Conservation (phyloP, 2,329 filamentous ascomycete species). For the Gaeumannomyces sp. region DNA sequence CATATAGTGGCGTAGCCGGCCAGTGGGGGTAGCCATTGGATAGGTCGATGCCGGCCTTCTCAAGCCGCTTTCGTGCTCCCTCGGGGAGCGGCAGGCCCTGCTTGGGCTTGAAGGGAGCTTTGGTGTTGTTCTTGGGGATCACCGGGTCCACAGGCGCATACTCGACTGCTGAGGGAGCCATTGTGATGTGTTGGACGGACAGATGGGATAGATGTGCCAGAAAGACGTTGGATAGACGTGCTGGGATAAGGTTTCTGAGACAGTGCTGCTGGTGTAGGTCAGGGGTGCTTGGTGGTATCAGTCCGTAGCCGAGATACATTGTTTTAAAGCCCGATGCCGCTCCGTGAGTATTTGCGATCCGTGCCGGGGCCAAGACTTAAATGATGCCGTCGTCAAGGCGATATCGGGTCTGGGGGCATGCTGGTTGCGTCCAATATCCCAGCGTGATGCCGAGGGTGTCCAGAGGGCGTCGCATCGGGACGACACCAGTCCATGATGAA, state of each 20-base stretch:
- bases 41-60: constrained; percentile 64
- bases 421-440: background rate
- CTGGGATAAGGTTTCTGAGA: background rate
- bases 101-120: constrained; percentile 2
- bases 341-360: background rate
- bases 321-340: background rate
- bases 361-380: background rate
- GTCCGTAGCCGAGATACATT: too few species aligned
- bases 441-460: too few species aligned
- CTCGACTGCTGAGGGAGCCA: constrained; percentile 54
- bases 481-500: background rate
- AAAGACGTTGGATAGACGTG: background rate
- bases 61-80: constrained; percentile 49
- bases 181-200: constrained; percentile 16
- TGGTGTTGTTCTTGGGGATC: constrained; percentile 54
- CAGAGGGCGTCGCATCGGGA: background rate
- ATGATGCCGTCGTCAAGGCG: background rate
- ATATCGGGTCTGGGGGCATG: background rate
- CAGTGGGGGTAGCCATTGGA: constrained; percentile 67
- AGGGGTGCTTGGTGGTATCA: background rate
- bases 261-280: background rate
- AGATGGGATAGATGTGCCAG: background rate
- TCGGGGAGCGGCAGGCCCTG: constrained; percentile 49
- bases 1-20: constrained; percentile 58
- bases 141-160: constrained; percentile 57